phyloP scores from a whole-genome alignment of 257 asterid genomes.

The Ligustrum vulgare region DNA sequence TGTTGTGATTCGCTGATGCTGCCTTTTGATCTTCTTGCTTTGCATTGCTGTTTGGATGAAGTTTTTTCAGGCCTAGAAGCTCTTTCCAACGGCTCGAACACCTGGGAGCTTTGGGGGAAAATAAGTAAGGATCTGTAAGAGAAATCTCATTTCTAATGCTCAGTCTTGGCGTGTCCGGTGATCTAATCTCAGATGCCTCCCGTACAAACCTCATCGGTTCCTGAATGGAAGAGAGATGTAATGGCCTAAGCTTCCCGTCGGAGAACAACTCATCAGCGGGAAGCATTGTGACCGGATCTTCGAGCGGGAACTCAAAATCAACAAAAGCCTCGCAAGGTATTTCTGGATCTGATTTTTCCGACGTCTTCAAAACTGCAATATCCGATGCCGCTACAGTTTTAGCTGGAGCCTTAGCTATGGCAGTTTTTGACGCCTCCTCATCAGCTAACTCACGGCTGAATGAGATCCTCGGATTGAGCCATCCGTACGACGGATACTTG shows the following conservation, averaged over 20 bases:
- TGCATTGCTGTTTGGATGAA: slow-evolving; percentile 52
- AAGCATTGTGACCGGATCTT: slow-evolving; percentile 79
- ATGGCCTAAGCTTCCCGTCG: slow-evolving; percentile 81
- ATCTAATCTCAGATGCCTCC: slow-evolving; percentile 30
- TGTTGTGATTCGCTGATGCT: slow-evolving; percentile 29
- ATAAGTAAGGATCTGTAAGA: slow-evolving; percentile 59
- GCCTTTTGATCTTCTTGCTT: slow-evolving; percentile 51
- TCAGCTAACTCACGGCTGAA: slow-evolving; percentile 30
- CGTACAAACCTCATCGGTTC: slow-evolving; percentile 31
- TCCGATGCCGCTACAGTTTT: slow-evolving; percentile 22
- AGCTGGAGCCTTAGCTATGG: slow-evolving; percentile 27
- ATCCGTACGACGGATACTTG: slow-evolving; percentile 47
- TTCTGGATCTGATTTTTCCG: slow-evolving; percentile 59
- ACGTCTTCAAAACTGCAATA: slow-evolving; percentile 27
- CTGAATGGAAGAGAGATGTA: slow-evolving; percentile 59
- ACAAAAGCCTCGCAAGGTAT: slow-evolving; percentile 37
- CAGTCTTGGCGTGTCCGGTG: slow-evolving; percentile 49
- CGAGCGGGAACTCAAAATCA: slow-evolving; percentile 87
- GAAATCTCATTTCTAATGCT: slow-evolving; percentile 58
- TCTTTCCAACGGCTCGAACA: slow-evolving; percentile 93
- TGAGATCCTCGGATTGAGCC: slow-evolving; percentile 59
- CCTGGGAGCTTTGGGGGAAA: slow-evolving; percentile 89
- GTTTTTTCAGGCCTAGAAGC: slow-evolving; percentile 74
- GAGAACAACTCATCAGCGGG: slow-evolving; percentile 95
- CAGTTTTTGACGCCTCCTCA: slow-evolving; percentile 32